Percentiles rank a stretch among this genome's conserved stretches.
These are phyloP conservation scores for Pelargonium cotyledonis DNA, from an alignment of 441 rosid genomes.

Conservation along the genomic window DNA sequence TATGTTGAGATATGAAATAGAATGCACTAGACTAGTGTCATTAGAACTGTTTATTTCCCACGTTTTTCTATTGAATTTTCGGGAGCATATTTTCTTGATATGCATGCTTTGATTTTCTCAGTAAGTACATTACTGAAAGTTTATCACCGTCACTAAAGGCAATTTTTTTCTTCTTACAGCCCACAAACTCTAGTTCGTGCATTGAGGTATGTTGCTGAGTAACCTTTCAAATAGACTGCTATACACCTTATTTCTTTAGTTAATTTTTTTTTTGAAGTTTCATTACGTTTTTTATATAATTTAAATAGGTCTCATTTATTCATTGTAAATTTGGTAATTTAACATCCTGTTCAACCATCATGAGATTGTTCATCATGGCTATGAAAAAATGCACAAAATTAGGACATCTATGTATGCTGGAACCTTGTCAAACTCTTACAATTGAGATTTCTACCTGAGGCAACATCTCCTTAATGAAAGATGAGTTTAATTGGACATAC, in stretches of 20 bases:
- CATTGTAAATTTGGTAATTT: too few relatives aligned
- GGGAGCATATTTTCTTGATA: background rate
- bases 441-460: background rate
- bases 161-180: conserved; percentile 46
- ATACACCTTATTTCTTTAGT: background rate
- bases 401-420: background rate
- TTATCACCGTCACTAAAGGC: conserved; percentile 6
- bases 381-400: background rate
- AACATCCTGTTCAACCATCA: background rate
- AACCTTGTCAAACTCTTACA: background rate
- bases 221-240: background rate
- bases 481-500: background rate
- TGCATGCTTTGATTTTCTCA: conserved; percentile 12
- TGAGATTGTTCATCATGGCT: background rate
- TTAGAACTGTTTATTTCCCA: background rate
- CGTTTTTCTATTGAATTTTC: background rate
- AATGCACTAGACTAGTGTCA: background rate
- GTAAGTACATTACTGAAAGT: conserved; percentile 6
- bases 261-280: background rate
- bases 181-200: conserved; percentile 99
- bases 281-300: background rate
- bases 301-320: too few relatives aligned
- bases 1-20: background rate
- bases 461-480: background rate
- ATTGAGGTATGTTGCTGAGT: conserved; percentile 57